Evolutionary conservation across 2,329 filamentous ascomycete genomes (phyloP).

Genomic region (Pseudogymnoascus sp.): DNA sequence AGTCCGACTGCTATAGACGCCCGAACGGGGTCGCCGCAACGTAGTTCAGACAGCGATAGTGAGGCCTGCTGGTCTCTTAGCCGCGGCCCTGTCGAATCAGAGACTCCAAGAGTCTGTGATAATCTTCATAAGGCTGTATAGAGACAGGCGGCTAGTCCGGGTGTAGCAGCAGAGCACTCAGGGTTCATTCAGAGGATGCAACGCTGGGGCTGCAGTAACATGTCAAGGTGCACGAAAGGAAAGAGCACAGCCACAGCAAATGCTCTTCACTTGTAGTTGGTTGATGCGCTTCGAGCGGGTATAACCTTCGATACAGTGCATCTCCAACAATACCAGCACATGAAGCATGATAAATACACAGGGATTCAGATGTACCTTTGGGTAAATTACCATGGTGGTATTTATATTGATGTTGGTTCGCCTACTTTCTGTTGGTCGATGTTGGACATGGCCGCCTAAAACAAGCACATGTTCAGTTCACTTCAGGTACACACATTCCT

Average conservation of each 20-base stretch:
- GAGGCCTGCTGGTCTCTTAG: background rate
- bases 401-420: background rate
- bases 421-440: background rate
- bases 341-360: background rate
- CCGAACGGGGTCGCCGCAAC: background rate
- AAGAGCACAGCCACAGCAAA: background rate
- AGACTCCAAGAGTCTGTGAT: background rate
- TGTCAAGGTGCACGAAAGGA: background rate
- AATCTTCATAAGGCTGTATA: background rate
- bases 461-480: background rate
- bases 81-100: background rate
- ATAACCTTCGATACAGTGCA: background rate
- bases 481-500: no score
- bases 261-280: background rate
- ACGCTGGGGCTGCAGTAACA: background rate
- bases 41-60: background rate
- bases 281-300: background rate
- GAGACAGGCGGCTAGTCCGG: background rate
- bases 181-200: background rate
- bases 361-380: background rate
- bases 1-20: background rate
- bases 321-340: background rate
- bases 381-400: background rate
- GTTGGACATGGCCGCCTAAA: background rate
- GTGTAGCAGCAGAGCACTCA: background rate